Base-by-base conservation (phyloP, 2,329 filamentous ascomycete genomes). In the Bipolaris zeicola region DNA sequence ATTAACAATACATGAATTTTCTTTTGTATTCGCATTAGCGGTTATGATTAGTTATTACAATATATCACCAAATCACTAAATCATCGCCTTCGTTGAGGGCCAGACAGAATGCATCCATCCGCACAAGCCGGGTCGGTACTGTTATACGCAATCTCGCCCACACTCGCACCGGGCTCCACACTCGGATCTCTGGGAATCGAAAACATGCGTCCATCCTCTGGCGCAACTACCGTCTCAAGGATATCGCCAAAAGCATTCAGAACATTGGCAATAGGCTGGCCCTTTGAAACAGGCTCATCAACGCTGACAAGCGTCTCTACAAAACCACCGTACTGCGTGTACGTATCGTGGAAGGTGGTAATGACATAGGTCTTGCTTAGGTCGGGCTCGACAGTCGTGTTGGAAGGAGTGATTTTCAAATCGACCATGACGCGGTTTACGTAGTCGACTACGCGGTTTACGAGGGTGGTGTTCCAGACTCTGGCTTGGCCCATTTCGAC, bases 401-500 rank as follows among this genome's bases (percentile, higher is more conserved):
- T 74, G 34, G 67, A 69, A 0, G 71, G 68, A 3, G 58, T 62
- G 8, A 69, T 64, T 6, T 50, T 57, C 20, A 69, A 52, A 38
- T 70, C 65, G 33, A 64, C 49, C 50, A 70, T 50, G 33, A 70
- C 66, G 50, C 66, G 62, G 52, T 70, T 62, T 6, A 69, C 63
- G 24, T 68, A 70, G 46, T 58, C 66, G 45, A 73, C 72, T 26
- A 71, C 68, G 28, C 75, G 68, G 22, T 73, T 65, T 46, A 77
- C 76, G 3, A 76, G 65, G 24, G 64, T 70, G 14, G 58, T 63
- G 50, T 76, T 74, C 74, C 76, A 78, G 18, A 72, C 64, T 43
- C 76, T 77, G 0, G 76, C 73, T 11, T 71, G 65, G 1, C 75
- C 76, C 60, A 76, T 75, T 49, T 78, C 75, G 6, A 78, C 69